These are phyloP conservation scores for Colletotrichum limetticola DNA, from an alignment of 2,329 filamentous ascomycete genomes.

Conservation along the genomic window DNA sequence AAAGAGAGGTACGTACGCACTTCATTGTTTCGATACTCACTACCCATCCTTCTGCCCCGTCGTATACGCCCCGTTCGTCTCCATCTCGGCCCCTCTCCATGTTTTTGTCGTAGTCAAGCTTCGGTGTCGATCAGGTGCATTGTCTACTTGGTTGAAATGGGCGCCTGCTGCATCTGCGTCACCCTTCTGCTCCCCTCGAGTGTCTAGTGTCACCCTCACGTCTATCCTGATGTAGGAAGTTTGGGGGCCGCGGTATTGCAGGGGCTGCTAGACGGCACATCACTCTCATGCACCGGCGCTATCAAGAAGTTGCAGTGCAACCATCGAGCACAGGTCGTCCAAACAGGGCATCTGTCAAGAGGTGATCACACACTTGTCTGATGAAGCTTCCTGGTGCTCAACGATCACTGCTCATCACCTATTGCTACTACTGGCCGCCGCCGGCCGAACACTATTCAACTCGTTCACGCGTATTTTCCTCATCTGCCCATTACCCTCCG, in stretches of 20 bases:
- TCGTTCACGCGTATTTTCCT: background rate
- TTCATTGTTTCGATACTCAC: constrained; percentile 16
- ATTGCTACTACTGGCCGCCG: background rate
- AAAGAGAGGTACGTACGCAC: constrained; percentile 8
- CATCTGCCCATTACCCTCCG: background rate
- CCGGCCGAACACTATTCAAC: background rate
- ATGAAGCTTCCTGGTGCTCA: constrained; percentile 3
- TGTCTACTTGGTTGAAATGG: constrained; percentile 19
- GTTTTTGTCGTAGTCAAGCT: constrained; percentile 21
- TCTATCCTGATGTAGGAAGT: background rate
- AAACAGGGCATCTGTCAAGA: constrained; percentile 10
- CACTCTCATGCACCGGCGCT: background rate
- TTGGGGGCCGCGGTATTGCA: constrained; percentile 16
- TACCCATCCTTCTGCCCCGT: constrained; percentile 5
- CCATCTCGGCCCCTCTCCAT: constrained; percentile 22
- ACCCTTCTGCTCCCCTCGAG: constrained; percentile 12
- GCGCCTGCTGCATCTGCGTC: constrained; percentile 11
- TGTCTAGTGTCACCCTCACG: constrained; percentile 21
- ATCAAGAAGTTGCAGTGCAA: background rate
- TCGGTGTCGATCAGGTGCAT: constrained; percentile 23
- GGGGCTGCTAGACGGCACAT: background rate
- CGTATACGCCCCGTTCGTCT: background rate
- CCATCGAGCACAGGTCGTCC: background rate
- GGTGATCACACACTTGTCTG: constrained; percentile 8
- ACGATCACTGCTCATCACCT: background rate